These are phyloP conservation scores for Microcera coccophila DNA, from an alignment of 2,329 filamentous ascomycete genomes.

Conservation along the genomic window DNA sequence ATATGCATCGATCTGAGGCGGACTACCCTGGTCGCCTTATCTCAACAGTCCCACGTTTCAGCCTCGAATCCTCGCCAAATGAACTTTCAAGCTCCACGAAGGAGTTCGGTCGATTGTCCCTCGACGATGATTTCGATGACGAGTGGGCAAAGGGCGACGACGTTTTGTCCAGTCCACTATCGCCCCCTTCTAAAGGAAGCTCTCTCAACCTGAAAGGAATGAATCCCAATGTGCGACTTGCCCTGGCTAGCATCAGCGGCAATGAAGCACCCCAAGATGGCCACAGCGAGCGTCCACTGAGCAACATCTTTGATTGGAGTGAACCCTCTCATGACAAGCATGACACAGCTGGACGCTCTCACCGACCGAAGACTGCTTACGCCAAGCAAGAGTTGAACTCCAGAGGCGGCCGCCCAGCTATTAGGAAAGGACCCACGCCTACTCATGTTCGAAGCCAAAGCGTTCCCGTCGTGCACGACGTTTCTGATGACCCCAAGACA, in stretches of 20 bases:
- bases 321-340: constrained; percentile 63
- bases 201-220: constrained; percentile 52
- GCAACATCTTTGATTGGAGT: constrained; percentile 76
- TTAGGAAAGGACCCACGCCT: constrained; percentile 63
- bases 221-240: constrained; percentile 51
- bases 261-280: constrained; percentile 31
- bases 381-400: constrained; percentile 69
- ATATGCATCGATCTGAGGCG: constrained; percentile 29
- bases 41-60: constrained; percentile 25
- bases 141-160: constrained; percentile 58
- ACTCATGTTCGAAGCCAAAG: constrained; percentile 77
- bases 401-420: constrained; percentile 64
- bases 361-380: constrained; percentile 70
- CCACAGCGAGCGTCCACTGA: constrained; percentile 49
- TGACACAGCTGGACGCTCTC: constrained; percentile 54
- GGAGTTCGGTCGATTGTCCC: constrained; percentile 49
- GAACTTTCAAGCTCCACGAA: constrained; percentile 34
- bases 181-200: constrained; percentile 49
- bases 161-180: constrained; percentile 52
- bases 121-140: constrained; percentile 61
- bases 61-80: constrained; percentile 28
- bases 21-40: constrained; percentile 10
- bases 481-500: constrained; percentile 50
- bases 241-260: constrained; percentile 51
- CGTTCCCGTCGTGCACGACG: constrained; percentile 68